Evolutionary conservation across 129 eudicot species (phyloP).

Genomic region (Artemisia tridentata): DNA sequence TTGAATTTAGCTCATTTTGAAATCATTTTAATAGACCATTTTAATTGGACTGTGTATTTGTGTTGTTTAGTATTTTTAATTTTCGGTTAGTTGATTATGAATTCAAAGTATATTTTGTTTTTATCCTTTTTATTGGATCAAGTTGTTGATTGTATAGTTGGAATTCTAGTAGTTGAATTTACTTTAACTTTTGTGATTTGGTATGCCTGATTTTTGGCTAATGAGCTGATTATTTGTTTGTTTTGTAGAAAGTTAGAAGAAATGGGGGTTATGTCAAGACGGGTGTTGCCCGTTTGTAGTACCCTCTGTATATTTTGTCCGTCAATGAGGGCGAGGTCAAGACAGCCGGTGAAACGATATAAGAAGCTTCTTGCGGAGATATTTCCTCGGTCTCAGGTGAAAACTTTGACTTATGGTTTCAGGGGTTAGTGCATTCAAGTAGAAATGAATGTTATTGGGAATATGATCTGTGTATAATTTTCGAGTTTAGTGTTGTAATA

Average conservation of each 20-base stretch:
- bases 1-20: too few relatives aligned
- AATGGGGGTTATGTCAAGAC: slow-evolving; percentile 89
- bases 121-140: too few relatives aligned
- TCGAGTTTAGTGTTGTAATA: neutral
- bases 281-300: slow-evolving; percentile 74
- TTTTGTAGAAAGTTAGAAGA: slow-evolving; percentile 19
- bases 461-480: neutral
- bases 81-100: too few relatives aligned
- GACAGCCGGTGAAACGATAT: slow-evolving; percentile 82
- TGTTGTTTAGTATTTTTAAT: too few relatives aligned
- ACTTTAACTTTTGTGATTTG: slow-evolving; percentile 17
- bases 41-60: too few relatives aligned
- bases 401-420: slow-evolving; percentile 2
- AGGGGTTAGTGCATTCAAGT: neutral
- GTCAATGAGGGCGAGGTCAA: slow-evolving; percentile 75
- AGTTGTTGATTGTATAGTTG: too few relatives aligned
- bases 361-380: slow-evolving; percentile 74
- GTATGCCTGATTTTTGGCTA: slow-evolving; percentile 11
- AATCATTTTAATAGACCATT: too few relatives aligned
- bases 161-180: neutral
- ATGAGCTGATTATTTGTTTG: slow-evolving; percentile 6
- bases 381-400: slow-evolving; percentile 74
- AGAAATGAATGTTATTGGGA: neutral
- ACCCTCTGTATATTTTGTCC: slow-evolving; percentile 77
- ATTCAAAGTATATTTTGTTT: too few relatives aligned